Evolutionary conservation across 2,329 filamentous ascomycete species (phyloP).

Genomic region (Lithohypha guttulata): DNA sequence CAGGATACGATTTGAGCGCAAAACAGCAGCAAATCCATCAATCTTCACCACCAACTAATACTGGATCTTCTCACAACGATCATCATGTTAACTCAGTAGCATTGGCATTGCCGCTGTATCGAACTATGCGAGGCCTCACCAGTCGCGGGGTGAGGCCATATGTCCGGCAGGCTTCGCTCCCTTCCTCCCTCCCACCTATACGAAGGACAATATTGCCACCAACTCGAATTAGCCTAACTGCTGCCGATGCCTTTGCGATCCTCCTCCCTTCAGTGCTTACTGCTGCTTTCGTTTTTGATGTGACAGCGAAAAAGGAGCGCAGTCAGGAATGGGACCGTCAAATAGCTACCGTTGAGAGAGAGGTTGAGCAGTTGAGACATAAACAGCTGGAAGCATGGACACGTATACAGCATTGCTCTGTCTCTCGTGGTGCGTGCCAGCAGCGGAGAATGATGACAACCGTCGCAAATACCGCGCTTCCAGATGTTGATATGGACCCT

Average conservation of each 20-base stretch:
- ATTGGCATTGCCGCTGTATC: too few species aligned
- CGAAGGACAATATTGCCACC: constrained; percentile 3
- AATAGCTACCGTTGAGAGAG: constrained; percentile 14
- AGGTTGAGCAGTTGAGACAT: constrained; percentile 15
- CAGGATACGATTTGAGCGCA: too few species aligned
- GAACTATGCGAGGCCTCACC: constrained; percentile 7
- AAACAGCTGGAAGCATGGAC: constrained; percentile 14
- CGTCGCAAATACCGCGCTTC: constrained; percentile 1
- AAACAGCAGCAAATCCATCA: background rate
- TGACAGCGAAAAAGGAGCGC: constrained; percentile 18
- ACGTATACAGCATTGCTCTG: constrained; percentile 12
- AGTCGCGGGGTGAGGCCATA: constrained; percentile 3
- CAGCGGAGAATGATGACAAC: constrained; percentile 16
- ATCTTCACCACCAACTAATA: too few species aligned
- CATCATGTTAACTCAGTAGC: too few species aligned
- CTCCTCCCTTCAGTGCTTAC: constrained; percentile 18
- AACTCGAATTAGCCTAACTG: constrained; percentile 12
- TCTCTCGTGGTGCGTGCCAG: constrained; percentile 8
- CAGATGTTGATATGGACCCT: constrained; percentile 3
- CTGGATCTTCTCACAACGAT: too few species aligned
- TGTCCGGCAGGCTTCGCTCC: background rate
- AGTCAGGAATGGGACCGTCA: constrained; percentile 20
- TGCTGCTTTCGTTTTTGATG: constrained; percentile 18
- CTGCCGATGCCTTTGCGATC: constrained; percentile 19
- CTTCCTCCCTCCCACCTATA: background rate